Evolutionary conservation across 345 rosid species (phyloP).

Genomic region (Angophora floribunda): DNA sequence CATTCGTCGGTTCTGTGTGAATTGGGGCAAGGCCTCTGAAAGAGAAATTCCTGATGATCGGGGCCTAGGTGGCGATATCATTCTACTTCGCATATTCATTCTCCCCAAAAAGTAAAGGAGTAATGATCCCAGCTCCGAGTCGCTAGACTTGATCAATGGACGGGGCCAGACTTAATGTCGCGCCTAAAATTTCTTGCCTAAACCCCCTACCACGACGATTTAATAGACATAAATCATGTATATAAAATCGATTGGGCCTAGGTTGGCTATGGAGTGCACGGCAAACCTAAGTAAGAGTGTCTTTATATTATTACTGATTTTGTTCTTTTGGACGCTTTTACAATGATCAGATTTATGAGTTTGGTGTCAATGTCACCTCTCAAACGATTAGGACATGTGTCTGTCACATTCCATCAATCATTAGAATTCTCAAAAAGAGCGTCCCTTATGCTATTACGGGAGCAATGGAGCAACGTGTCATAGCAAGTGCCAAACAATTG

Average conservation of each 20-base stretch:
- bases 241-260: neutral
- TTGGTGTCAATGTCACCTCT: neutral
- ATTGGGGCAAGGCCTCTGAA: neutral
- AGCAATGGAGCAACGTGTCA: neutral
- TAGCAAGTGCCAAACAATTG: neutral
- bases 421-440: neutral
- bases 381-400: neutral
- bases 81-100: neutral
- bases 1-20: neutral
- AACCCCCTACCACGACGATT: neutral
- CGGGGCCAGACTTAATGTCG: neutral
- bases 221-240: neutral
- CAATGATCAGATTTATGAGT: neutral
- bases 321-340: neutral
- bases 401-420: neutral
- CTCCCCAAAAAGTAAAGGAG: neutral
- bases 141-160: neutral
- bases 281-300: neutral
- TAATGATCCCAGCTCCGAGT: neutral
- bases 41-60: neutral
- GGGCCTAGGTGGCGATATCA: neutral
- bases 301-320: neutral
- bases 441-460: neutral
- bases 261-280: fast-evolving
- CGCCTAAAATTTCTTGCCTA: neutral